Percentiles rank a stretch among this genome's conserved stretches.
Conservation (phyloP, 805 yeast species). For the Starmerella bacillaris region DNA sequence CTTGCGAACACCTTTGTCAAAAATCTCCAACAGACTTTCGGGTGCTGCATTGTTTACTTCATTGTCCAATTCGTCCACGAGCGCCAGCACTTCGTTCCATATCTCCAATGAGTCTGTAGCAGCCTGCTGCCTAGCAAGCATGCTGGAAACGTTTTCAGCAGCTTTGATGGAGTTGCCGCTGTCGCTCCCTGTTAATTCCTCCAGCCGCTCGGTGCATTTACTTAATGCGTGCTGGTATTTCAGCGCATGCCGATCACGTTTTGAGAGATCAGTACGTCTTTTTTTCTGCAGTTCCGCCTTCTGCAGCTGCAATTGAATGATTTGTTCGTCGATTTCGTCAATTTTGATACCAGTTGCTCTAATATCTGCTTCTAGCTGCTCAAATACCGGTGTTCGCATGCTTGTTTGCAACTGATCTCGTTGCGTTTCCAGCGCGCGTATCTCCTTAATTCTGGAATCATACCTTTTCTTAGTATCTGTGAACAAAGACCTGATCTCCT, state of each 20-base stretch:
- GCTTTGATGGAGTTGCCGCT: too few species aligned
- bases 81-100: too few species aligned
- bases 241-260: background rate
- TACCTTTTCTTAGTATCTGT: background rate
- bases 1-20: slow-evolving; percentile 1
- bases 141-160: too few species aligned
- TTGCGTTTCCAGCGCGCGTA: background rate
- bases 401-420: too few species aligned
- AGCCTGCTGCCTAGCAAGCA: too few species aligned
- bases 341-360: background rate
- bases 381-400: background rate
- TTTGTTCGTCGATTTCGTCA: background rate
- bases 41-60: background rate
- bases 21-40: background rate
- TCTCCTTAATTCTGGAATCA: background rate
- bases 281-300: background rate
- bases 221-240: background rate
- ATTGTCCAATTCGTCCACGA: background rate
- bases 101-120: too few species aligned
- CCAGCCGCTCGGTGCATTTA: too few species aligned
- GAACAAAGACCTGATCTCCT: background rate
- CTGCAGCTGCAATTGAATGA: background rate
- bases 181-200: too few species aligned
- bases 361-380: background rate
- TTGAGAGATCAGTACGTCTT: background rate